phyloP scores from a whole-genome alignment of 2,329 filamentous ascomycete genomes.

The Dactylonectria estremocensis region DNA sequence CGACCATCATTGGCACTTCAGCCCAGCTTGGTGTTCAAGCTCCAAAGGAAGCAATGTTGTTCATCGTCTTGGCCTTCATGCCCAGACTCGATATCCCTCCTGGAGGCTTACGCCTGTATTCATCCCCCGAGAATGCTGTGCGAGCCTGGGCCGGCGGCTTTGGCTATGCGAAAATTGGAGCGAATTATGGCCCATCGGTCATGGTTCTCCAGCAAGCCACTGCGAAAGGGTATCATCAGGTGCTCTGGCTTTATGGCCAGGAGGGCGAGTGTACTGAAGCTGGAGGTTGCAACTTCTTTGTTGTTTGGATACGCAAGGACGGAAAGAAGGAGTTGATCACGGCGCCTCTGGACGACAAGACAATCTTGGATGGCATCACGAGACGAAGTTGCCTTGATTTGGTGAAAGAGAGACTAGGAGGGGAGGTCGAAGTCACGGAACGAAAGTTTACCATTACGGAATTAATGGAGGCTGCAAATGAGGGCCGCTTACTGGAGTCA shows the following conservation, averaged over 20 bases:
- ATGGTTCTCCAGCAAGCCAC: conserved; percentile 69
- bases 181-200: conserved; percentile 74
- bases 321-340: neutral
- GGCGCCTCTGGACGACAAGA: neutral
- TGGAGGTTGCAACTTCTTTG: conserved; percentile 74
- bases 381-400: neutral
- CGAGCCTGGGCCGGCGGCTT: conserved; percentile 68
- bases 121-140: no score
- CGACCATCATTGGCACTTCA: conserved; percentile 76
- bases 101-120: no score
- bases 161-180: conserved; percentile 63
- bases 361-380: neutral
- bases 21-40: conserved; percentile 12
- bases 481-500: neutral
- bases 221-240: conserved; percentile 69
- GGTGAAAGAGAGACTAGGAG: neutral
- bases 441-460: neutral
- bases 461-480: neutral
- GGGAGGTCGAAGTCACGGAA: neutral
- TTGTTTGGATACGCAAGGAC: conserved; percentile 62
- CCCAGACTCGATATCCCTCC: conserved; percentile 19
- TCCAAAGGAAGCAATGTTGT: conserved; percentile 75
- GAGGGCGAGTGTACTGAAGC: conserved; percentile 73
- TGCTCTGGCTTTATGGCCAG: conserved; percentile 74
- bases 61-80: conserved; percentile 64